phyloP scores from a whole-genome alignment of 345 rosid genomes.

The Gossypium sturtianum region DNA sequence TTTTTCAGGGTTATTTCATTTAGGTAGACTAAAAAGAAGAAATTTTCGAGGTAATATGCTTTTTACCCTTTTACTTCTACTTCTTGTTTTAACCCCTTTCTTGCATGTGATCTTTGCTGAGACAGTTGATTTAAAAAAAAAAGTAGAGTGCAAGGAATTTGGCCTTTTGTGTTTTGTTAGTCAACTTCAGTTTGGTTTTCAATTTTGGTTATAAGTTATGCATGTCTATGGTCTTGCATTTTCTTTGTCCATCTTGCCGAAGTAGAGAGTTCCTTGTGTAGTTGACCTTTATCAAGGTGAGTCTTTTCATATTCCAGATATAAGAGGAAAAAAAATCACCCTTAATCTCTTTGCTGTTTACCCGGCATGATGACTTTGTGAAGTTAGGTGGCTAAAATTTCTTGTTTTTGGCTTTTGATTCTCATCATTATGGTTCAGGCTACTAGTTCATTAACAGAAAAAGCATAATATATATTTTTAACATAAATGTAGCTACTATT shows the following conservation, averaged over 20 bases:
- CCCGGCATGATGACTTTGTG: not conserved
- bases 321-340: not conserved
- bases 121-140: not conserved
- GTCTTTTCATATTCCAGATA: not conserved
- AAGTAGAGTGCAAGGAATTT: not conserved
- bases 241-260: not conserved
- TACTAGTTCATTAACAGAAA: not conserved
- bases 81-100: not conserved
- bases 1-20: not conserved
- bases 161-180: not conserved
- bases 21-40: not conserved
- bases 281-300: not conserved
- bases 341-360: not conserved
- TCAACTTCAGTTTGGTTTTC: not conserved
- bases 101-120: not conserved
- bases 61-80: not conserved
- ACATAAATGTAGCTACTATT: not conserved
- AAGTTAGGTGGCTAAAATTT: not conserved
- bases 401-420: not conserved
- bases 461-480: not conserved
- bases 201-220: not conserved
- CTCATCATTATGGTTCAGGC: not conserved
- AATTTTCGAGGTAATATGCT: not conserved
- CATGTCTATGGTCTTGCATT: constrained; percentile 4
- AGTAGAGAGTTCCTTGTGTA: not conserved